A percentile compares a stretch with the other conserved stretches of the same genome.
These are phyloP conservation scores for Diaporthe amygdali DNA, from an alignment of 2,329 filamentous ascomycete species.

Conservation along the genomic window DNA sequence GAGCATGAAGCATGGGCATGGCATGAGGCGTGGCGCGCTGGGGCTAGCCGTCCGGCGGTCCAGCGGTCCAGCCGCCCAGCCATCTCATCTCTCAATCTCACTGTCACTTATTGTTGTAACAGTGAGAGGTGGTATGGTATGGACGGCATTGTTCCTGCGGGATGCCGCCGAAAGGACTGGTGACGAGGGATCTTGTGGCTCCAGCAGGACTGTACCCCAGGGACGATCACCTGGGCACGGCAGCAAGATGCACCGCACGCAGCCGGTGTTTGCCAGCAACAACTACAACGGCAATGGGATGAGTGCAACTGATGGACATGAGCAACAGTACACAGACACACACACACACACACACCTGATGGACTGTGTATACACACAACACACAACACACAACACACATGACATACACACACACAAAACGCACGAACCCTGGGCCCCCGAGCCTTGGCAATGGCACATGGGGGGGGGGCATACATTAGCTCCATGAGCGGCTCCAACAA, in stretches of 20 bases:
- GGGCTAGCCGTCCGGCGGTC: background rate
- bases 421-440: background rate
- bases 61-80: too few relatives aligned
- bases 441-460: background rate
- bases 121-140: background rate
- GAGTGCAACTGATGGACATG: background rate
- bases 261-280: background rate
- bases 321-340: background rate
- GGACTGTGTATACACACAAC: too few relatives aligned
- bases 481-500: background rate
- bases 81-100: background rate
- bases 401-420: too few relatives aligned
- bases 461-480: background rate
- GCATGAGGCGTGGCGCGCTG: background rate
- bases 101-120: background rate
- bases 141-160: background rate
- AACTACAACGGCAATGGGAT: background rate
- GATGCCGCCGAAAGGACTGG: too few relatives aligned
- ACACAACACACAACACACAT: background rate
- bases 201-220: too few relatives aligned
- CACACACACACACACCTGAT: background rate
- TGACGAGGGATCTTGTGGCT: too few relatives aligned
- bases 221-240: background rate
- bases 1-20: background rate
- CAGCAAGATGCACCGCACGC: background rate